phyloP scores from a whole-genome alignment of 2,329 filamentous ascomycete genomes.

The Clonostachys chloroleuca region DNA sequence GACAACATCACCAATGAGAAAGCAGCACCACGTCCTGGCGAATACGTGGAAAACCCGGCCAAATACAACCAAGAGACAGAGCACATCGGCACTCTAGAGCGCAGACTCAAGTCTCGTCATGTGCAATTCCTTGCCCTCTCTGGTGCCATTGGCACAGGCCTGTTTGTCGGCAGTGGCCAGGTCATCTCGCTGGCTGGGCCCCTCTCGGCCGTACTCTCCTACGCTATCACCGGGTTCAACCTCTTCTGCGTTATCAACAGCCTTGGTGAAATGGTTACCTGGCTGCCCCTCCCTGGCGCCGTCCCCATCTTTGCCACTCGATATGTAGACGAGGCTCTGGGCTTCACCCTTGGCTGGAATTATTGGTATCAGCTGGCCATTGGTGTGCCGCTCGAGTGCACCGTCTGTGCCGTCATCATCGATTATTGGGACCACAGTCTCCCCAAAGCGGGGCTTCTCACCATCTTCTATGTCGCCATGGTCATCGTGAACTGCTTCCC shows the following conservation, averaged over 20 bases:
- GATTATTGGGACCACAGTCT: slow-evolving; percentile 32
- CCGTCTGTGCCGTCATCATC: slow-evolving; percentile 37
- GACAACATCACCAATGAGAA: no score
- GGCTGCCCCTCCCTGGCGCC: slow-evolving; percentile 52
- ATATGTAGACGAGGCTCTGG: slow-evolving; percentile 40
- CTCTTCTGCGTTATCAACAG: slow-evolving; percentile 41
- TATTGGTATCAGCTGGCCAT: slow-evolving; percentile 48
- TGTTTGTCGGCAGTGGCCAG: slow-evolving; percentile 38
- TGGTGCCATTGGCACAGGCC: slow-evolving; percentile 35
- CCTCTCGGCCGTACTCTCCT: slow-evolving; percentile 32
- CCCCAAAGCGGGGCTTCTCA: slow-evolving; percentile 23
- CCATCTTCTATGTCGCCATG: slow-evolving; percentile 28
- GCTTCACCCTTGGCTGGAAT: slow-evolving; percentile 45
- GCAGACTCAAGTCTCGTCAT: slow-evolving; percentile 31
- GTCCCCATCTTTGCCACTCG: slow-evolving; percentile 43
- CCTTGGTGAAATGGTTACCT: slow-evolving; percentile 57
- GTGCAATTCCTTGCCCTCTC: slow-evolving; percentile 35
- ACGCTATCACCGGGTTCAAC: slow-evolving; percentile 37
- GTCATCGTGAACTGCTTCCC: slow-evolving; percentile 30
- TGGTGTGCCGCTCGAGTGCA: slow-evolving; percentile 41
- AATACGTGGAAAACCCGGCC: neutral
- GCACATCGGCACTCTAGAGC: slow-evolving; percentile 26
- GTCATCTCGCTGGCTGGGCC: slow-evolving; percentile 35
- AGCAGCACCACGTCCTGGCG: no score
- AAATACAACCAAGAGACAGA: slow-evolving; percentile 14